Percentiles rank a stretch among this genome's conserved stretches.
Conservation (phyloP, 306 rosid genomes). For the Dryas octopetala region DNA sequence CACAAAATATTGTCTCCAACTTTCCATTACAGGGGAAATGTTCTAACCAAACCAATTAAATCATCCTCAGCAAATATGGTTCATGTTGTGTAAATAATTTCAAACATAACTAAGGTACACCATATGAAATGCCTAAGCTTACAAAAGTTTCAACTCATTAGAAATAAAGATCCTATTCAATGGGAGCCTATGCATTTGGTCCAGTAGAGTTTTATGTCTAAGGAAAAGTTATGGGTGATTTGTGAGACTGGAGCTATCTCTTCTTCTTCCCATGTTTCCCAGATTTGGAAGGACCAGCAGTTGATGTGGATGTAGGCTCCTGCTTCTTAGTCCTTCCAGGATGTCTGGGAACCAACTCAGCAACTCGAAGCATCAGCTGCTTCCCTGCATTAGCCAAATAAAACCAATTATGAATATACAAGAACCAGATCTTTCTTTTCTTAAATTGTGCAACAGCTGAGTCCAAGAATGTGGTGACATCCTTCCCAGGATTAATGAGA, state of each 20-base stretch:
- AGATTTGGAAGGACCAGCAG: slow-evolving; percentile 72
- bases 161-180: not conserved
- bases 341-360: slow-evolving; percentile 88
- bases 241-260: slow-evolving; percentile 41
- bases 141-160: not conserved
- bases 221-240: not conserved
- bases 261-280: slow-evolving; percentile 78
- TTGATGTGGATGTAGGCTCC: slow-evolving; percentile 60
- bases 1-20: not conserved
- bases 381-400: slow-evolving; percentile 54
- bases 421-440: not conserved
- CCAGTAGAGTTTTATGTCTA: not conserved
- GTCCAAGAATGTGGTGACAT: not conserved
- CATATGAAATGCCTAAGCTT: not conserved
- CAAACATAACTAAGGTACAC: not conserved
- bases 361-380: slow-evolving; percentile 60
- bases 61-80: slow-evolving; percentile 7
- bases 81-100: not conserved
- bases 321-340: slow-evolving; percentile 84
- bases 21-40: slow-evolving; percentile 1
- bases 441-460: not conserved
- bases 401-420: not conserved
- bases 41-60: not conserved
- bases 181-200: not conserved
- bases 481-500: not conserved